A percentile compares a stretch with the other conserved stretches of the same genome.
phyloP scores from a whole-genome alignment of 805 yeast species.

The Osmozyma mogii region DNA sequence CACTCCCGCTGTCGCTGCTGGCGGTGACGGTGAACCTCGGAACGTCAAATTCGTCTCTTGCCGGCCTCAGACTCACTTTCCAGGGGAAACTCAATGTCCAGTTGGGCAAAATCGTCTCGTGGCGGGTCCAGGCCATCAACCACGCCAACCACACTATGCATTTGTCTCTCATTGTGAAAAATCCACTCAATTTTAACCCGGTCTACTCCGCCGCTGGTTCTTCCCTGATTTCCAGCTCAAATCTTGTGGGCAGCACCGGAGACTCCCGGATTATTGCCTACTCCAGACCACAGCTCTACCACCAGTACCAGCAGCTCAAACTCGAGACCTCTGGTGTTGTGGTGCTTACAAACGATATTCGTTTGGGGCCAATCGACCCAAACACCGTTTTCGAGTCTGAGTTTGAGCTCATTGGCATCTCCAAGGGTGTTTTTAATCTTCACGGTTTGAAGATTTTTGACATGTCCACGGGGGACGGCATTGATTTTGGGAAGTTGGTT shows the following conservation, averaged over 20 bases:
- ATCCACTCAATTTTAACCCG: slow-evolving; percentile 18
- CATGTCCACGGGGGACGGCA: slow-evolving; percentile 52
- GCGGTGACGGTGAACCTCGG: no score
- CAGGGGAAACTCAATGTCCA: slow-evolving; percentile 54
- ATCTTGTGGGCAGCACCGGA: slow-evolving; percentile 8
- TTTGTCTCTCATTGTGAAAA: slow-evolving; percentile 38
- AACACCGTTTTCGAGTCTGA: slow-evolving; percentile 59
- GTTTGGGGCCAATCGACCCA: slow-evolving; percentile 54
- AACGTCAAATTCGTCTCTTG: no score
- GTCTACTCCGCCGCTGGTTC: slow-evolving; percentile 10
- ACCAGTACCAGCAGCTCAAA: slow-evolving; percentile 29
- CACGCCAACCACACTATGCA: slow-evolving; percentile 43
- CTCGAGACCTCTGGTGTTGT: slow-evolving; percentile 49
- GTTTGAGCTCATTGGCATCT: slow-evolving; percentile 51
- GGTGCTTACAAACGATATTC: slow-evolving; percentile 56
- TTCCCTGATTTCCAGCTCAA: slow-evolving; percentile 5
- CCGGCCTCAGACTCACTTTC: slow-evolving; percentile 40
- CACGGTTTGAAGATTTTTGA: slow-evolving; percentile 64
- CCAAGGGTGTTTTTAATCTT: slow-evolving; percentile 56
- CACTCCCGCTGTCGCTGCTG: no score
- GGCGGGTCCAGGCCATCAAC: slow-evolving; percentile 64
- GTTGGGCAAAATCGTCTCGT: slow-evolving; percentile 51
- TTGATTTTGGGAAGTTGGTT: slow-evolving; percentile 62
- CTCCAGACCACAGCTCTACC: slow-evolving; percentile 17
- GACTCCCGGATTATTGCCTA: slow-evolving; percentile 10